phyloP scores from a whole-genome alignment of 495 filamentous ascomycete species.

The Sordaria brevicollis region DNA sequence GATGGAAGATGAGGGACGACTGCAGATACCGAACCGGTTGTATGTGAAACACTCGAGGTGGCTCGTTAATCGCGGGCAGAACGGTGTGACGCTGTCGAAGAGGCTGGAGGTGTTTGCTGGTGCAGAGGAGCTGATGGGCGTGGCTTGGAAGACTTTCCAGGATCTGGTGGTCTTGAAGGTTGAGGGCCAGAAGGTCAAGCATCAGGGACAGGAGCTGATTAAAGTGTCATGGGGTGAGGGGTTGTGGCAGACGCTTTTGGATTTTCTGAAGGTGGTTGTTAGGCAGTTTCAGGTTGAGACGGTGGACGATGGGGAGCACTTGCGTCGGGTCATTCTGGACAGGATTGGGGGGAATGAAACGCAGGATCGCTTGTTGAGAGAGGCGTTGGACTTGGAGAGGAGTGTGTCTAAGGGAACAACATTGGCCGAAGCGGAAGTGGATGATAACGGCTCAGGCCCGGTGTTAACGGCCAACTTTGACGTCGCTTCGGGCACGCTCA shows the following conservation, averaged over 20 bases:
- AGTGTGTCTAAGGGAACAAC: background rate
- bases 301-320: background rate
- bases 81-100: background rate
- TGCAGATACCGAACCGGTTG: background rate
- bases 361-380: background rate
- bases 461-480: conserved; percentile 5
- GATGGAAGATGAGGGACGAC: background rate
- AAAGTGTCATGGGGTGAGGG: background rate
- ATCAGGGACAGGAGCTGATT: background rate
- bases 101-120: background rate
- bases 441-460: background rate
- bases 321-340: background rate
- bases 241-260: background rate
- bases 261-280: background rate
- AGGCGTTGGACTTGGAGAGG: conserved; percentile 2
- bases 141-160: background rate
- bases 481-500: conserved; percentile 1
- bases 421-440: background rate
- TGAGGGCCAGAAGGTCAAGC: background rate
- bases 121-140: background rate
- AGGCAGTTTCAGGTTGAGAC: background rate
- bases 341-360: background rate
- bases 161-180: background rate
- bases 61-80: background rate
- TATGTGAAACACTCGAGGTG: background rate